Base-by-base conservation (phyloP, 1,139 yeast species). In the Sugiyamaella japonica region DNA sequence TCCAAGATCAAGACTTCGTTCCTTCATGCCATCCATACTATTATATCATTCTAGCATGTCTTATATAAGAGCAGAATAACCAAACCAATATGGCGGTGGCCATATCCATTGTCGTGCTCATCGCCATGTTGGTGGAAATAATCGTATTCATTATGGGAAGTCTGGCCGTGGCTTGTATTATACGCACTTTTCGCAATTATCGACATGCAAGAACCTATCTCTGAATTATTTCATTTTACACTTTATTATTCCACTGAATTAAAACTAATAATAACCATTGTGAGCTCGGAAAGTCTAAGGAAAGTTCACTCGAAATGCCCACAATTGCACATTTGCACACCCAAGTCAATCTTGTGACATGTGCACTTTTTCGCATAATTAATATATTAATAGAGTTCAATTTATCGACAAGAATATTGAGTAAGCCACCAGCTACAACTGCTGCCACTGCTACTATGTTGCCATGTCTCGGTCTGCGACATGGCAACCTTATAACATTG, bases 41-140 rank as follows among this genome's bases (percentile, higher is more conserved):
- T 31, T 31, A 4, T 31, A 4, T 31, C 13, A 10, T 31, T n/a
- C 3, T 31, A 10, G 3, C 7, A 31, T 31, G 12, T 31, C 13
- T 31, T 31, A 31, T 31, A 31, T 20, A 20, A 20, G 25, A 20
- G 6, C 5, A 20, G 5, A 20, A 20, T 3, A 20, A 20, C 25
- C 25, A 20, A 20, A 20, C 6, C 5, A 20, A 20, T 20, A 20
- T 20, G n/a, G n/a, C n/a, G n/a, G 25, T 20, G 25, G 25, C 25
- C 25, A 20, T 20, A 20, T 20, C 25, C 25, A 20, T 20, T 20
- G 25, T 20, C 25, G 25, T 20, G 25, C 25, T 20, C 25, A 20
- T 20, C 6, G 25, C 25, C 25, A 48, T 48, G 52, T 38, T 48
- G 13, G 23, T 48, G 28, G 52, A 48, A 48, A 41, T 48, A 23